Evolutionary conservation across 371 early-diverging fungal species (phyloP), one percentile per base, ranked within the genome.

Genomic region (Mycotypha africana): DNA sequence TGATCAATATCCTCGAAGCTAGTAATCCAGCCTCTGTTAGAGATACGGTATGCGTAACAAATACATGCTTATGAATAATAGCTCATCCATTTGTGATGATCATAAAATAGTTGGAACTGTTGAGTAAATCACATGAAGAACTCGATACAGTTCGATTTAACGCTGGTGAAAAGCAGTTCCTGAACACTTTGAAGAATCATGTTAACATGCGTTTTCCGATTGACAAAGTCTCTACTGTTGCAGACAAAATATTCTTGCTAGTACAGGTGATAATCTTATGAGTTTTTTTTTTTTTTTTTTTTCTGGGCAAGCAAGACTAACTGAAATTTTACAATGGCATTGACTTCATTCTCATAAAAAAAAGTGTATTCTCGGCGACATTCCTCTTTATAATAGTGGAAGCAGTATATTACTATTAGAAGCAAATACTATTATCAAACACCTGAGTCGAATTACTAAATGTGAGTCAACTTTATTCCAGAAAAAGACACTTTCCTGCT

Each of bases 261-360:
- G 47, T 72, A 12, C 76, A 76, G 51, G 71, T 67, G 57, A 17
- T n/a, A n/a, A n/a, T n/a, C n/a, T n/a, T n/a, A n/a, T n/a, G n/a
- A n/a, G n/a, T n/a, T n/a, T n/a, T n/a, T n/a, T n/a, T n/a, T n/a
- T n/a, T n/a, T n/a, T n/a, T n/a, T n/a, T n/a, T n/a, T n/a, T n/a
- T n/a, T n/a, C n/a, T n/a, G n/a, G n/a, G n/a, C n/a, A n/a, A n/a
- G n/a, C n/a, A n/a, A n/a, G n/a, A n/a, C n/a, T n/a, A n/a, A n/a
- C n/a, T n/a, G n/a, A n/a, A n/a, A n/a, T n/a, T n/a, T n/a, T n/a
- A n/a, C n/a, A n/a, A n/a, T n/a, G n/a, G n/a, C n/a, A n/a, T n/a
- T n/a, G n/a, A n/a, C n/a, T n/a, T n/a, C n/a, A n/a, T 3, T 26
- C 7, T 44, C 20, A 15, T 19, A 37, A 23, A 22, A 23, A 4